Percentiles rank a stretch among this genome's conserved stretches.
phyloP scores from a whole-genome alignment of 257 asterid genomes.

The Jaltomata sinuosa region DNA sequence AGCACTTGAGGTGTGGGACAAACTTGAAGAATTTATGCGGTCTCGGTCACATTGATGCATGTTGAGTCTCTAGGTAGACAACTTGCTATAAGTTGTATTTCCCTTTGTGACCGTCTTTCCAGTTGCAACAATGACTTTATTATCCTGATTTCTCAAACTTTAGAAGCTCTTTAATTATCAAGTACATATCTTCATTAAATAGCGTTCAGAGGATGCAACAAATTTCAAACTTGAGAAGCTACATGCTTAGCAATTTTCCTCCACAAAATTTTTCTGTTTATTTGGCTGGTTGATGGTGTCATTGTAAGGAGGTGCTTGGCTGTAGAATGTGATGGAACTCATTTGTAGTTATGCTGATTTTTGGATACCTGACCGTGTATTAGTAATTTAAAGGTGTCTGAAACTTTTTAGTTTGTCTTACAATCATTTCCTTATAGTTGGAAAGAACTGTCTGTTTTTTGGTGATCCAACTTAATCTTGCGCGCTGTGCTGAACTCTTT shows the following conservation, averaged over 20 bases:
- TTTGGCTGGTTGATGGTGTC: background rate
- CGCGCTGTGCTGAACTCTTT: background rate
- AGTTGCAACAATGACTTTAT: background rate
- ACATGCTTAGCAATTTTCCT: background rate
- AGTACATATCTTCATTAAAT: background rate
- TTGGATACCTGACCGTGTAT: background rate
- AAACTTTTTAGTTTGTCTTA: background rate
- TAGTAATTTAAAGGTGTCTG: background rate
- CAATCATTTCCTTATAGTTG: background rate
- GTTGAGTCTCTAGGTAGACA: conserved; percentile 4
- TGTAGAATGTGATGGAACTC: background rate
- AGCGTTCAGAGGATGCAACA: background rate
- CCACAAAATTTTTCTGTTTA: background rate
- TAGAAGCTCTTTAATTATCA: background rate
- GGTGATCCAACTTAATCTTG: background rate
- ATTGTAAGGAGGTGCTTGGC: background rate
- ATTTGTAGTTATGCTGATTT: background rate
- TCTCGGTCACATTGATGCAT: conserved; percentile 77
- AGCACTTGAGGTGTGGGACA: conserved; percentile 99
- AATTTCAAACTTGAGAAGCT: background rate
- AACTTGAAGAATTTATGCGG: conserved; percentile 96
- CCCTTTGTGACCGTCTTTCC: background rate
- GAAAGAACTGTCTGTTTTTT: background rate
- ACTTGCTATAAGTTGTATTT: background rate
- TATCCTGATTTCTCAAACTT: background rate